Base-by-base conservation (phyloP, 176 grass and related monocot genomes). In the Guadua angustifolia region DNA sequence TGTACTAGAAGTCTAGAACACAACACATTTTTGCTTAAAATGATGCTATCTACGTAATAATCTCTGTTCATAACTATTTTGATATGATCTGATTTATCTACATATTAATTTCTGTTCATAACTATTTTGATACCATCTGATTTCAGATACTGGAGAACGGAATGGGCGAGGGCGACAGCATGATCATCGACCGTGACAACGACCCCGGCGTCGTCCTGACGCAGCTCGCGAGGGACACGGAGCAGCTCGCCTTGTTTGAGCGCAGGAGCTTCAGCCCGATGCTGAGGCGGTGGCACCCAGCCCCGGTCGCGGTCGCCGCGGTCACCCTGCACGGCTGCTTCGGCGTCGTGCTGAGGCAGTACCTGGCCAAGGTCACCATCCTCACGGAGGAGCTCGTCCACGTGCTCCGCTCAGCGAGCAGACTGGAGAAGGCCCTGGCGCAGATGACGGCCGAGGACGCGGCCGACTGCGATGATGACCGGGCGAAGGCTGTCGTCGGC, bases 381-480 rank as follows among this genome's bases (percentile, higher is more conserved):
- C 88, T 98, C 14, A 94, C 91, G 9, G 92, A 98, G 24, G 96
- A 95, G 79, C 80, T 98, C 68, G 91, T 95, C 33, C 88, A 83
- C 40, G 93, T 98, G 76, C 83, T 98, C 44, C 96, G 95, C 55
- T 73, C 91, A 1, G 96, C 89, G 3, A 94, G 89, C 38, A 84
- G 59, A 71, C 86, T 98, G 85, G 96, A 98, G 87, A 93, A 93
- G 83, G 49, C 73, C 10, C 75, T 98, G 39, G 87, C 91, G 58
- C 91, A 98, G 76, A 98, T 95, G 93, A 92, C 87, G 16, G 85
- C 88, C 0, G 91, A 98, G 80, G 93, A 95, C 69, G 90, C 93
- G 2, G 79, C 73, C 0, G 91, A 95, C 65, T 93, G 87, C 76
- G 46, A 80, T 8, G 89, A 98, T 63, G 91, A 86, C 4, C 79